Conservation (phyloP, 768 basidiomycete genomes). For the Boletus bicolor region DNA sequence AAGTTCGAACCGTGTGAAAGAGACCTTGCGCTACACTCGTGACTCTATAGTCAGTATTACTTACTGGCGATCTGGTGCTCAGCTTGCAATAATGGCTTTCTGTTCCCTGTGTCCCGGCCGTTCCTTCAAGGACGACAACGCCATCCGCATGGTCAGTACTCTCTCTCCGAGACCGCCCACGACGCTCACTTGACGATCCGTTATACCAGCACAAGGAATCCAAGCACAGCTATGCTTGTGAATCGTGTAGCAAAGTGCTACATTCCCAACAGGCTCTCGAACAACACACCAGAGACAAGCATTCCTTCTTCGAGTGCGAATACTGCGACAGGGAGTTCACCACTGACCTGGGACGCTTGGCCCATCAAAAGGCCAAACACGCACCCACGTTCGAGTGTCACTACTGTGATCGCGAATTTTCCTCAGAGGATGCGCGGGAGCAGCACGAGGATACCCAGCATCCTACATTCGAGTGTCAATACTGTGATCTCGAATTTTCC, state of each 20-base stretch:
- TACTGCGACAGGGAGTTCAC: conserved; percentile 13
- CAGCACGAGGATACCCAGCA: no score
- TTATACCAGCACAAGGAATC: conserved; percentile 11
- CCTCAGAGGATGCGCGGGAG: no score
- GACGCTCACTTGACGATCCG: neutral
- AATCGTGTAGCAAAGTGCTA: conserved; percentile 5
- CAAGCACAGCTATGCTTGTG: conserved; percentile 12
- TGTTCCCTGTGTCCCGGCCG: conserved; percentile 21
- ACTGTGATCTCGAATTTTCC: no score
- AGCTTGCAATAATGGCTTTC: conserved; percentile 11
- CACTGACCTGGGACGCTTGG: neutral
- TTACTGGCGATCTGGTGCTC: neutral
- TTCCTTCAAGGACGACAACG: conserved; percentile 10
- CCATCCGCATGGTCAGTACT: conserved; percentile 16
- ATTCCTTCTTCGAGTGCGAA: conserved; percentile 12
- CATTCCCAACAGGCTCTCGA: conserved; percentile 10
- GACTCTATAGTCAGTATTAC: no score
- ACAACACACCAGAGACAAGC: conserved; percentile 13
- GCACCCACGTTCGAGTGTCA: conserved; percentile 7
- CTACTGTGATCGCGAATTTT: neutral
- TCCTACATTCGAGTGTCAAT: no score
- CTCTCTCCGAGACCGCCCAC: neutral
- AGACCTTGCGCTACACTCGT: no score
- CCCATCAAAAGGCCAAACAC: conserved; percentile 17
- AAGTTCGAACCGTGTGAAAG: conserved; percentile 17